phyloP scores from a whole-genome alignment of 75 land plant species.

The Adiantum capillusveneris region DNA sequence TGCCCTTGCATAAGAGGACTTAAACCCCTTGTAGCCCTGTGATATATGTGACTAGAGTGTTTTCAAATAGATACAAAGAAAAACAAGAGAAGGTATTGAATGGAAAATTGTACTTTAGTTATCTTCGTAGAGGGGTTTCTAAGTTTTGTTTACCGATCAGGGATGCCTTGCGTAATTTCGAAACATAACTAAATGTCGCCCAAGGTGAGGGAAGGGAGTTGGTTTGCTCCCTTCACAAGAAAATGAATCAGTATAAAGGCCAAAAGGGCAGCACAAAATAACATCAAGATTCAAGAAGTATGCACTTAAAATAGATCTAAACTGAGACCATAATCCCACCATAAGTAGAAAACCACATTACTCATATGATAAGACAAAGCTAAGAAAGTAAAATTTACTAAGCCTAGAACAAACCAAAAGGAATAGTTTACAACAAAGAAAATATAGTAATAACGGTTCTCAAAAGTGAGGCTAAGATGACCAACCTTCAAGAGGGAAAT shows the following conservation, averaged over 20 bases:
- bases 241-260: background rate
- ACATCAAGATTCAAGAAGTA: slow-evolving; percentile 12
- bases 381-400: slow-evolving; percentile 7
- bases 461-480: slow-evolving; percentile 13
- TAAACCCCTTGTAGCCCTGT: too few species aligned
- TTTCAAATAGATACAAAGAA: too few species aligned
- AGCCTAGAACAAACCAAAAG: slow-evolving; percentile 1
- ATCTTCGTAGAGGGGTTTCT: too few species aligned
- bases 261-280: slow-evolving; percentile 8
- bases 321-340: slow-evolving; percentile 3
- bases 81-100: too few species aligned
- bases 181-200: too few species aligned
- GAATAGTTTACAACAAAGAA: slow-evolving; percentile 7
- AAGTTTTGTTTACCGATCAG: too few species aligned
- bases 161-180: too few species aligned
- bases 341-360: slow-evolving; percentile 4
- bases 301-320: slow-evolving; percentile 9
- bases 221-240: background rate
- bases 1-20: too few species aligned
- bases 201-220: background rate
- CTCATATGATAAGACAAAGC: slow-evolving; percentile 6
- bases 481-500: slow-evolving; percentile 7
- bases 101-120: too few species aligned
- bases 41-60: too few species aligned
- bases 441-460: background rate